These are phyloP conservation scores for Tricholoma hemisulphureum DNA, from an alignment of 768 basidiomycete species.

Conservation along the genomic window DNA sequence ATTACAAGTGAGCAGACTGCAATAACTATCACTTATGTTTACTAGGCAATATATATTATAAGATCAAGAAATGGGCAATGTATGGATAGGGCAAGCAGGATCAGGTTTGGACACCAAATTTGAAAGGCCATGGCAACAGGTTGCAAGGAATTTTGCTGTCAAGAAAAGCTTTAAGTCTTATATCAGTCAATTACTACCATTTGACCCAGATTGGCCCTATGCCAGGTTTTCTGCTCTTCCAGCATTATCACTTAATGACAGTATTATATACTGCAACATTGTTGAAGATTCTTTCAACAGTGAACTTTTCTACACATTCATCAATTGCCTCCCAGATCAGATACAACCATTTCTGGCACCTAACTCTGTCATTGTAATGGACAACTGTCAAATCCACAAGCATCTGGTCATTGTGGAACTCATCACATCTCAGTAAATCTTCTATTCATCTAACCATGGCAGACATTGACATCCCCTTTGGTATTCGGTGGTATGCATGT, in stretches of 20 bases:
- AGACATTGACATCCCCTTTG: too few relatives aligned
- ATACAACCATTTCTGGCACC: slow-evolving; percentile 28
- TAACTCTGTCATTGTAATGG: slow-evolving; percentile 39
- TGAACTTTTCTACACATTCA: too few relatives aligned
- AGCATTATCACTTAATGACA: slow-evolving; percentile 32
- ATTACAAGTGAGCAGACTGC: too few relatives aligned
- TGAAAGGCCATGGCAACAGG: too few relatives aligned
- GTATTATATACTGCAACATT: slow-evolving; percentile 28
- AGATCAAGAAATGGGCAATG: too few relatives aligned
- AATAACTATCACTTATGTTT: too few relatives aligned
- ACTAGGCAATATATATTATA: too few relatives aligned
- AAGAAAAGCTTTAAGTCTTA: neutral
- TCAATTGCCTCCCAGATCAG: slow-evolving; percentile 23
- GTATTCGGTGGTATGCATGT: too few relatives aligned
- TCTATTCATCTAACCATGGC: too few relatives aligned
- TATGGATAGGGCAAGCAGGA: too few relatives aligned
- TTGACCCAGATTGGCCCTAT: neutral
- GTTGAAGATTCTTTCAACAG: slow-evolving; percentile 24
- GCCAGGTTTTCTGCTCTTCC: slow-evolving; percentile 31
- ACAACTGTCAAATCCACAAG: slow-evolving; percentile 38
- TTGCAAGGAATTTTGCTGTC: neutral
- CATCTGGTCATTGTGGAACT: slow-evolving; percentile 22
- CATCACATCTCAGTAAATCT: slow-evolving; percentile 30
- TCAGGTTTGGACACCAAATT: too few relatives aligned
- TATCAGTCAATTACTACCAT: too few relatives aligned